These are phyloP conservation scores for Neoascochyta sp. DNA, from an alignment of 2,329 filamentous ascomycete genomes.

Conservation along the genomic window DNA sequence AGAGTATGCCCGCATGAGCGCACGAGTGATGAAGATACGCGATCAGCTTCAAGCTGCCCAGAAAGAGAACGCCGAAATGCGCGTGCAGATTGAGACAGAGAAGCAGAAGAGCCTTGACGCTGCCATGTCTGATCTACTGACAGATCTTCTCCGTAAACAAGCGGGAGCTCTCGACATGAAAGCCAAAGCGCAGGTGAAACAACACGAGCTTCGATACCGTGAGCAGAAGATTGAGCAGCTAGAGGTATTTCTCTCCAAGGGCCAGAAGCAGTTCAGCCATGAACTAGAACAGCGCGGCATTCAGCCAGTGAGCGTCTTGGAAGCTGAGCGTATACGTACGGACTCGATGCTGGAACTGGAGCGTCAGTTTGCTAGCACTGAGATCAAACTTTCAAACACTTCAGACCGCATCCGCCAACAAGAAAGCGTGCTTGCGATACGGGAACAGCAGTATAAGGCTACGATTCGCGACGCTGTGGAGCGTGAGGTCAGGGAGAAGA, in stretches of 20 bases:
- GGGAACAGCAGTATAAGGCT: conserved; percentile 17
- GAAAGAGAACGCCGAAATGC: conserved; percentile 7
- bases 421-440: conserved; percentile 13
- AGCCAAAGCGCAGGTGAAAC: conserved; percentile 6
- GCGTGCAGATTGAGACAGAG: conserved; percentile 7
- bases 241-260: conserved; percentile 18
- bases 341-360: conserved; percentile 7
- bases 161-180: conserved; percentile 7
- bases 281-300: conserved; percentile 9
- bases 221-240: conserved; percentile 12
- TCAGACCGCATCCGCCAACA: conserved; percentile 9
- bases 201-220: conserved; percentile 10
- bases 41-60: conserved; percentile 16
- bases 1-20: conserved; percentile 7
- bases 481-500: conserved; percentile 3
- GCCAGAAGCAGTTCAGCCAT: conserved; percentile 18
- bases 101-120: conserved; percentile 6
- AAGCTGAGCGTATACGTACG: conserved; percentile 5
- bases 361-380: conserved; percentile 1
- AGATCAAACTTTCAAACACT: conserved; percentile 6
- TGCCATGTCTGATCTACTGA: conserved; percentile 9
- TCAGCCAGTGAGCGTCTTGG: conserved; percentile 6
- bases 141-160: conserved; percentile 15
- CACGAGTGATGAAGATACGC: conserved; percentile 12
- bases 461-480: conserved; percentile 7